Base-by-base conservation (phyloP, 2,329 filamentous ascomycete genomes). In the Colletotrichum sp. region DNA sequence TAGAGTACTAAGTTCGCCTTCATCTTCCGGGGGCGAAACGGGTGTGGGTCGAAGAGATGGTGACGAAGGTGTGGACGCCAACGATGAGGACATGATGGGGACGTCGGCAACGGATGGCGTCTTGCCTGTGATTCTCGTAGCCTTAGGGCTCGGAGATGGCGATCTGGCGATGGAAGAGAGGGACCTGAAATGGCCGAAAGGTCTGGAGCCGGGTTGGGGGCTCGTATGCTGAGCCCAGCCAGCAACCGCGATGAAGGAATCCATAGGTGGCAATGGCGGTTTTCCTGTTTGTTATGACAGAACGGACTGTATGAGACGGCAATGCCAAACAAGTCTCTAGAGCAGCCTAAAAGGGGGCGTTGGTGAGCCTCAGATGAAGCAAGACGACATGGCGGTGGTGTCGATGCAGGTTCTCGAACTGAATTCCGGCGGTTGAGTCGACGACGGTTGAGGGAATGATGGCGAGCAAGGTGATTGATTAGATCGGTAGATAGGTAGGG, bases 1-100 rank as follows among this genome's bases (percentile, higher is more conserved):
- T 68, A 95, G 87, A 2, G 94, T 95, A 82, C 92, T 94, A 86
- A 95, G 89, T 80, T 92, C 91, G 80, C 91, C 89, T 79, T 90
- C 89, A 64, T 90, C 87, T 78, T 90, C 86, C 24, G 86, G 81
- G 24, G 87, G 86, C 13, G 85, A 82, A 18, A 86, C 83, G 18
- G 86, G 84, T 6, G 83, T 82, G 59, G 83, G 80, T 26, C 82
- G 83, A 8, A 86, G 82, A 39, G 83, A 81, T 21, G 79, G 79
- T 9, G 83, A 78, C 10, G 77, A 81, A n/a, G 79, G 79, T 13
- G 83, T 78, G 8, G 77, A 78, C n/a, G 83, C 82, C 30, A 84
- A 81, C 18, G 85, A 84, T 26, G 83, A 79, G 8, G 86, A 84
- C 77, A 88, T 88, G 32, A 82, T 82, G 10, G 85, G 83, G 7